These are phyloP conservation scores for Eucalyptus decipiens DNA, from an alignment of 345 rosid species.

Conservation along the genomic window DNA sequence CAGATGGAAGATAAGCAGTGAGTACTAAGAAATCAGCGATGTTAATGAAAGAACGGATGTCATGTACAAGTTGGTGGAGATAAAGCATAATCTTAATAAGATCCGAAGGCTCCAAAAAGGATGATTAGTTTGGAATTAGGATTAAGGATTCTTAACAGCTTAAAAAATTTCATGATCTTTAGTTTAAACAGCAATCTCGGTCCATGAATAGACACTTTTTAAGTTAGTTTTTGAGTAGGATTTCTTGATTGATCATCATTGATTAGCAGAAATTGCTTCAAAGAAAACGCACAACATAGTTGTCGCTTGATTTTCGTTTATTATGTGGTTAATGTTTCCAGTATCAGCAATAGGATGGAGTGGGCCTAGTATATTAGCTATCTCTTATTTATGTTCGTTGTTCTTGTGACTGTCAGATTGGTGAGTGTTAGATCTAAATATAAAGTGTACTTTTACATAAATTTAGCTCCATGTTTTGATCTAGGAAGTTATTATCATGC, in stretches of 20 bases:
- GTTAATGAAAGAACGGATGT: not conserved
- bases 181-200: not conserved
- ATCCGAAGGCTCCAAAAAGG: not conserved
- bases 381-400: not conserved
- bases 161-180: not conserved
- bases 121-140: not conserved
- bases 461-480: not conserved
- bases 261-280: not conserved
- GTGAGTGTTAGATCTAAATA: not conserved
- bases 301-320: not conserved
- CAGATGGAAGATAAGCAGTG: constrained; percentile 80
- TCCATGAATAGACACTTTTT: not conserved
- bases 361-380: not conserved
- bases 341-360: not conserved
- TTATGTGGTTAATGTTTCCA: not conserved
- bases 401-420: not conserved
- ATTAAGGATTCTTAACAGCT: not conserved
- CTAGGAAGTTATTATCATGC: not conserved
- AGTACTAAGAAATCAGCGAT: constrained; percentile 1
- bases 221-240: not conserved
- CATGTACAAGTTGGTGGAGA: not conserved
- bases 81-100: not conserved
- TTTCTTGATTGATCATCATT: not conserved
- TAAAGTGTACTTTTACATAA: not conserved
- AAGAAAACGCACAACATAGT: not conserved